Conservation (phyloP, 1,284 basidiomycete genomes). For the Tilletia horrida region DNA sequence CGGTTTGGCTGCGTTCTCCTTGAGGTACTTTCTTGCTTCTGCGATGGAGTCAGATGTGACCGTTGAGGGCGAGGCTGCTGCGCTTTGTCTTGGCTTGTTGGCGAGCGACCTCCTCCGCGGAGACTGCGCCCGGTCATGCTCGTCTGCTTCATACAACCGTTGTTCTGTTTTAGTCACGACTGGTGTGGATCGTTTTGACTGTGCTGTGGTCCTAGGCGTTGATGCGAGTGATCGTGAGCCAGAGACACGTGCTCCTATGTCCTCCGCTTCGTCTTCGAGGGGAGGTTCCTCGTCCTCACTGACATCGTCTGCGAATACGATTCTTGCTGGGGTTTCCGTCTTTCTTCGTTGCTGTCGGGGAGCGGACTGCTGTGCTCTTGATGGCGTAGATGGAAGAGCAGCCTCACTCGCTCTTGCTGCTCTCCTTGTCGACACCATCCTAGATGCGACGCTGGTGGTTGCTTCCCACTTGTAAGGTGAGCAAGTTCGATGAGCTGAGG, state of each 20-base stretch:
- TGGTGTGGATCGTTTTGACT: no score
- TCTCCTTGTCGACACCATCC: constrained; percentile 8
- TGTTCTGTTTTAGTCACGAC: not conserved
- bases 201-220: no score
- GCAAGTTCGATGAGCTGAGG: no score
- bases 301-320: constrained; percentile 2
- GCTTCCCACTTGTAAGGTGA: not conserved
- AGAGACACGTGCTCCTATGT: not conserved
- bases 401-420: not conserved
- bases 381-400: not conserved
- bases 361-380: not conserved
- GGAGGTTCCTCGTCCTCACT: not conserved
- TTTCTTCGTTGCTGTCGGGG: not conserved
- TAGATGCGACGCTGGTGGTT: not conserved
- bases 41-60: not conserved
- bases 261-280: not conserved
- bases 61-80: not conserved
- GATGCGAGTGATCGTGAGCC: no score
- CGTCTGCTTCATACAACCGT: not conserved
- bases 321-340: constrained; percentile 2
- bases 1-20: no score
- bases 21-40: no score
- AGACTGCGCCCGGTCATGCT: not conserved
- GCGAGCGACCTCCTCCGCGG: not conserved
- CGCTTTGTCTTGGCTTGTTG: not conserved